These are phyloP conservation scores for Cytospora schulzeri DNA, from an alignment of 2,329 filamentous ascomycete species.

Conservation along the genomic window DNA sequence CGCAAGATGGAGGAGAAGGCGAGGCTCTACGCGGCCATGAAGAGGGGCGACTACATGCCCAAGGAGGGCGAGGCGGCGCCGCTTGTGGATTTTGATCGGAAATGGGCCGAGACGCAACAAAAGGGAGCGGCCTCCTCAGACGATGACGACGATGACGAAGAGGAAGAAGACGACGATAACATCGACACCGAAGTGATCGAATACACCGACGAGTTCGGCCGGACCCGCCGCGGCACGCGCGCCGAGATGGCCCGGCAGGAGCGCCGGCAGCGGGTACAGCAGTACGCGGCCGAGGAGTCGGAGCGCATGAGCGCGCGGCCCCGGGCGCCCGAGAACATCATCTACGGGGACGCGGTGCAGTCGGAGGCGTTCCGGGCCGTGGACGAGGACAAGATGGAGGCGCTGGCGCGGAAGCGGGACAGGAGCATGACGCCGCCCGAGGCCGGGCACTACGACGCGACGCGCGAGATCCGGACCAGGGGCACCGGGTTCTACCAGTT, in stretches of 20 bases:
- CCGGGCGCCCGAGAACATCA: conserved; percentile 67
- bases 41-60: conserved; percentile 79
- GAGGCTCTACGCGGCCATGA: conserved; percentile 84
- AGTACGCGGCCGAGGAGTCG: conserved; percentile 60
- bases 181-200: conserved; percentile 71
- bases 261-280: conserved; percentile 54
- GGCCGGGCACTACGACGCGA: conserved; percentile 82
- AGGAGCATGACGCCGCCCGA: conserved; percentile 78
- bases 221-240: conserved; percentile 72
- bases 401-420: conserved; percentile 77
- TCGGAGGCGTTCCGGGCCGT: conserved; percentile 79
- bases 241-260: conserved; percentile 68
- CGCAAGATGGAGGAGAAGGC: conserved; percentile 90
- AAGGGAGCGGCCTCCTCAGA: conserved; percentile 36
- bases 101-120: conserved; percentile 77
- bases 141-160: conserved; percentile 56
- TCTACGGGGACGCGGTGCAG: conserved; percentile 86
- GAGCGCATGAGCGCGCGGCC: conserved; percentile 71
- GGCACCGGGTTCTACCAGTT: conserved; percentile 94
- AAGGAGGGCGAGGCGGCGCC: conserved; percentile 65
- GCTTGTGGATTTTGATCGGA: conserved; percentile 91
- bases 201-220: conserved; percentile 89
- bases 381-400: conserved; percentile 72
- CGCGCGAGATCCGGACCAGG: conserved; percentile 79
- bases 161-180: conserved; percentile 40